Conservation (phyloP, 176 grass and related monocot genomes). For the Poa annua region DNA sequence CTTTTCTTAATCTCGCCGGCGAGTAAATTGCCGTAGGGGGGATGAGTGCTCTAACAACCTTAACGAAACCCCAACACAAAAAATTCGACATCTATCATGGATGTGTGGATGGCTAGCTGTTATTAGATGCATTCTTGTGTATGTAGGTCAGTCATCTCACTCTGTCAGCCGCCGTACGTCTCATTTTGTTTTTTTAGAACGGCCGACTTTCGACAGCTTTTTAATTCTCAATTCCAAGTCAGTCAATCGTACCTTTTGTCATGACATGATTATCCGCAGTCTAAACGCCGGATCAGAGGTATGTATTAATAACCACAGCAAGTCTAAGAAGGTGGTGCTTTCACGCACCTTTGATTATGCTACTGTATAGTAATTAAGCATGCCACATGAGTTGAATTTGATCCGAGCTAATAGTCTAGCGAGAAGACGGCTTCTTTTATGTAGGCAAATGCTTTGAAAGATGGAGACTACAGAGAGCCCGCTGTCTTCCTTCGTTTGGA, state of each 20-base stretch:
- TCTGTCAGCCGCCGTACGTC: slow-evolving; percentile 28
- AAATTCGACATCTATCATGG: not conserved
- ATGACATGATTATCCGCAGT: not conserved
- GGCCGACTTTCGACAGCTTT: not conserved
- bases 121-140: not conserved
- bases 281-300: not conserved
- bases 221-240: slow-evolving; percentile 20
- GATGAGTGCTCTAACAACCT: too few species aligned
- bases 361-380: not conserved
- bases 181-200: not conserved
- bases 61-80: slow-evolving; percentile 10
- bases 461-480: slow-evolving; percentile 12
- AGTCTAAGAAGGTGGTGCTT: slow-evolving; percentile 35
- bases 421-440: not conserved
- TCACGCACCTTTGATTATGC: slow-evolving; percentile 39
- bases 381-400: slow-evolving; percentile 1
- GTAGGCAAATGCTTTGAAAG: slow-evolving; percentile 25
- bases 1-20: too few species aligned
- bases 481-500: not conserved
- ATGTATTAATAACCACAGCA: not conserved
- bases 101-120: not conserved
- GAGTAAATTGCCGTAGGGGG: too few species aligned
- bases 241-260: slow-evolving; percentile 34
- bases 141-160: slow-evolving; percentile 4
- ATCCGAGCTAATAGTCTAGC: slow-evolving; percentile 12